A percentile compares a stretch with the other conserved stretches of the same genome.
These are phyloP conservation scores for Eucalyptus sp. DNA, from an alignment of 345 rosid species.

Conservation along the genomic window DNA sequence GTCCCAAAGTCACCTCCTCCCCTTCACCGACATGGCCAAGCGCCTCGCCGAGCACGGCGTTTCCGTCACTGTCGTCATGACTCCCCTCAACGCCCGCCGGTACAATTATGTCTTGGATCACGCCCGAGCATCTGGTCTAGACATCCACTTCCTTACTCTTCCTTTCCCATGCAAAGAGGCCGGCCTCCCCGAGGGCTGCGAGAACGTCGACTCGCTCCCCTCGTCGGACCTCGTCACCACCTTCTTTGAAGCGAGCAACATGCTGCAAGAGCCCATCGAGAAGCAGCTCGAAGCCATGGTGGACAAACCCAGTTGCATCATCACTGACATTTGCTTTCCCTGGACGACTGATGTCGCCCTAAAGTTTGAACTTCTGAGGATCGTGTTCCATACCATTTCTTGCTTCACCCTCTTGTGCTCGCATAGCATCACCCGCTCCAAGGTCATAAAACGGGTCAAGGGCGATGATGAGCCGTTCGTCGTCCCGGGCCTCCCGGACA, in stretches of 20 bases:
- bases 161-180: constrained; percentile 5
- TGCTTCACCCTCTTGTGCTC: constrained; percentile 20
- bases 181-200: constrained; percentile 20
- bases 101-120: neutral
- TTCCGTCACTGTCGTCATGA: constrained; percentile 4
- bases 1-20: constrained; percentile 30
- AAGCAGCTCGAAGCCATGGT: neutral
- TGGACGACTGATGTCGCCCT: constrained; percentile 9
- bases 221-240: neutral
- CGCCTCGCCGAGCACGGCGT: constrained; percentile 6
- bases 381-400: constrained; percentile 9
- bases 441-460: neutral
- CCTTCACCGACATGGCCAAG: constrained; percentile 21
- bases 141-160: neutral
- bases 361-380: constrained; percentile 8
- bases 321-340: constrained; percentile 13
- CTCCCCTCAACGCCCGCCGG: constrained; percentile 11
- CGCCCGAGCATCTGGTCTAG: neutral
- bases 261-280: constrained; percentile 3
- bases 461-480: neutral
- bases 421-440: neutral
- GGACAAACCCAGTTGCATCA: constrained; percentile 6
- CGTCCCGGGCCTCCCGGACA: constrained; percentile 10
- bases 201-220: constrained; percentile 17
- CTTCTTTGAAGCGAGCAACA: constrained; percentile 5